Evolutionary conservation across 2,329 filamentous ascomycete species (phyloP), one percentile per base, ranked within the genome.

Genomic region (Nigrospora oryzae): DNA sequence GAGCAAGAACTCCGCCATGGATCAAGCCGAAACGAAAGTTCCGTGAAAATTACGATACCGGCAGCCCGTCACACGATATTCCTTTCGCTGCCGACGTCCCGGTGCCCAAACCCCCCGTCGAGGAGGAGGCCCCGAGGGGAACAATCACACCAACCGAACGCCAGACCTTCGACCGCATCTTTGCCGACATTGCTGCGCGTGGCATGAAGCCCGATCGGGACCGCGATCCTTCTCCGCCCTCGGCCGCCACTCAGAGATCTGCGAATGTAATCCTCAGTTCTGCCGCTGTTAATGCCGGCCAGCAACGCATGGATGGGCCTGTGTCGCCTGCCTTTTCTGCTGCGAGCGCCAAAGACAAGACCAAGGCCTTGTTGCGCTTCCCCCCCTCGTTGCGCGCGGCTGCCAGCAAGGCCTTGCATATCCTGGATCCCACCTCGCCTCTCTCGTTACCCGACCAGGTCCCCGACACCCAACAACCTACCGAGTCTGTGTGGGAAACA

Each of bases 141-240:
- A 83, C 78, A 5, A 78, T 83, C 40, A 84, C 80, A 0, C 72
- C 73, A 0, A 56, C 65, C 0, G 80, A 84, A 56, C 63, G 64
- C 8, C 54, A 62, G 8, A 57, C 67, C 10, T 77, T 77, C 47
- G 69, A 74, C 28, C 66, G 69, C 42, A 75, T 83, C 42, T 84
- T 84, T 52, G 67, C 71, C 42, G 69, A 79, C 43, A 82, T 83
- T 38, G 73, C 75, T 39, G 62, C 59, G 11, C 56, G 61, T 32
- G 58, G 56, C 31, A 52, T 63, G n/a, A 48, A 52, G 36, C 50
- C 58, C 31, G 49, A 44, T 30, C 4, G 46, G 2, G 36, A 39
- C 7, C 43, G 46, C 10, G 51, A 52, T 34, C 36, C 19, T 15
- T 40, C 47, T 13, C 39, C 47, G n/a, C 39, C 49, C 14, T 6